These are phyloP conservation scores for Daedaleopsis sinensis DNA, from an alignment of 768 basidiomycete genomes.

Conservation along the genomic window DNA sequence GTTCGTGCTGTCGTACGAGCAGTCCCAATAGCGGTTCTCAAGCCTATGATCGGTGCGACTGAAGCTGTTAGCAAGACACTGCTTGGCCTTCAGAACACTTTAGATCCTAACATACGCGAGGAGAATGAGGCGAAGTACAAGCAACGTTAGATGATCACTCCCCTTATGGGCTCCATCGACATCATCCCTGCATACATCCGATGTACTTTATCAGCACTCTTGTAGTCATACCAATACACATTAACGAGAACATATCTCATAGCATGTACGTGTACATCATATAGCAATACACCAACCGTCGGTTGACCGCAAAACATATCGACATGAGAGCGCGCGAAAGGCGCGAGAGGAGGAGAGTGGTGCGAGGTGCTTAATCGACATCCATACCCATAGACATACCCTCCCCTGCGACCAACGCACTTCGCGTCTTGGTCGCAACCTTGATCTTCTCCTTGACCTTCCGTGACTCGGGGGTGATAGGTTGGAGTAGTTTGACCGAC, in stretches of 20 bases:
- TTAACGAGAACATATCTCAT: slow-evolving; percentile 19
- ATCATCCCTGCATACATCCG: background rate
- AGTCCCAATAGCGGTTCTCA: slow-evolving; percentile 95
- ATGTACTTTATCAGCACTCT: slow-evolving; percentile 20
- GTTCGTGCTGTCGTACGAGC: slow-evolving; percentile 94
- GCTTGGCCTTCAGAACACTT: slow-evolving; percentile 88
- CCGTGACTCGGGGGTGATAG: slow-evolving; percentile 50
- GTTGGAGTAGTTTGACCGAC: slow-evolving; percentile 69
- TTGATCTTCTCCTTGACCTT: slow-evolving; percentile 80
- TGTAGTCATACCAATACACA: slow-evolving; percentile 22
- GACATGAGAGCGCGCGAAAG: slow-evolving; percentile 5
- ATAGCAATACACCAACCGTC: slow-evolving; percentile 22
- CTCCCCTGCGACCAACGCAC: slow-evolving; percentile 79
- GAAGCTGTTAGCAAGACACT: slow-evolving; percentile 97
- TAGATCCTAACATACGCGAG: slow-evolving; percentile 81
- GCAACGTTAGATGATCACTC: slow-evolving; percentile 48
- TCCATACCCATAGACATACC: slow-evolving; percentile 94
- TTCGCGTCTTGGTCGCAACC: slow-evolving; percentile 61
- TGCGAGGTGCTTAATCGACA: slow-evolving; percentile 54
- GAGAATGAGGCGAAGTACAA: slow-evolving; percentile 97
- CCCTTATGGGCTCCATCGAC: background rate
- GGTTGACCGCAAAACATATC: slow-evolving; percentile 17
- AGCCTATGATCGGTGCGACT: slow-evolving; percentile 97
- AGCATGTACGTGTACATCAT: slow-evolving; percentile 23
- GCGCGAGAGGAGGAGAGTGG: background rate